phyloP scores from a whole-genome alignment of 1,284 basidiomycete species.

The Ganoderma leucocontextum region DNA sequence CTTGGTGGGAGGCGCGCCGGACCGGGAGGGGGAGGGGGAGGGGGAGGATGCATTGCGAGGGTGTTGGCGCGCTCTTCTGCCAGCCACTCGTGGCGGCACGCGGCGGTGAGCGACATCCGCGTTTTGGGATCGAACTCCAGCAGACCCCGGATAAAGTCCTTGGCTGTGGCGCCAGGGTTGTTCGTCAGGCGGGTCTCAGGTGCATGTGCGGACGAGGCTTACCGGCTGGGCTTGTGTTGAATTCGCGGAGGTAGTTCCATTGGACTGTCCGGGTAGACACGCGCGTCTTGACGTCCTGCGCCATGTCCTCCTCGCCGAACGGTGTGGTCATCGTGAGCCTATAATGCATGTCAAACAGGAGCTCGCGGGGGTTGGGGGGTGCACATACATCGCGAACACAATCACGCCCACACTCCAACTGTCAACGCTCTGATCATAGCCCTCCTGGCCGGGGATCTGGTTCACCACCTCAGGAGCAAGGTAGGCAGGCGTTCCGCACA shows the following conservation, averaged over 20 bases:
- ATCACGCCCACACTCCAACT: slow-evolving; percentile 96
- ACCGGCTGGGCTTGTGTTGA: slow-evolving; percentile 43
- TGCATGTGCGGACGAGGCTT: slow-evolving; percentile 35
- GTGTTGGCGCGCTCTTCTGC: slow-evolving; percentile 28
- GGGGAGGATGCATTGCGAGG: slow-evolving; percentile 30
- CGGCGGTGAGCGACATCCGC: slow-evolving; percentile 67
- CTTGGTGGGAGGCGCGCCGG: slow-evolving; percentile 29
- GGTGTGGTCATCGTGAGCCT: slow-evolving; percentile 79
- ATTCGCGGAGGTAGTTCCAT: slow-evolving; percentile 57
- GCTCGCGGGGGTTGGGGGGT: background rate
- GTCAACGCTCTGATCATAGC: slow-evolving; percentile 88
- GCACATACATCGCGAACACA: slow-evolving; percentile 82
- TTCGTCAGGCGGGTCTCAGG: slow-evolving; percentile 22
- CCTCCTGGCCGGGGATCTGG: slow-evolving; percentile 64
- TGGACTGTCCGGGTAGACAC: slow-evolving; percentile 68
- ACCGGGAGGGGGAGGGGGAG: slow-evolving; percentile 26
- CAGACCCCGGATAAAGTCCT: slow-evolving; percentile 56
- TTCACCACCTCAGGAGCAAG: slow-evolving; percentile 90
- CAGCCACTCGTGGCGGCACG: slow-evolving; percentile 76
- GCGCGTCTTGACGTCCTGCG: slow-evolving; percentile 59
- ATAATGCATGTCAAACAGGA: background rate
- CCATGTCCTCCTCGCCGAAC: slow-evolving; percentile 72
- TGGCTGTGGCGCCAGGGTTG: slow-evolving; percentile 11
- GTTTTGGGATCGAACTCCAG: slow-evolving; percentile 58
- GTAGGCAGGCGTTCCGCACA: slow-evolving; percentile 88